phyloP scores from a whole-genome alignment of 768 basidiomycete genomes.

The Butyriboletus loyo region DNA sequence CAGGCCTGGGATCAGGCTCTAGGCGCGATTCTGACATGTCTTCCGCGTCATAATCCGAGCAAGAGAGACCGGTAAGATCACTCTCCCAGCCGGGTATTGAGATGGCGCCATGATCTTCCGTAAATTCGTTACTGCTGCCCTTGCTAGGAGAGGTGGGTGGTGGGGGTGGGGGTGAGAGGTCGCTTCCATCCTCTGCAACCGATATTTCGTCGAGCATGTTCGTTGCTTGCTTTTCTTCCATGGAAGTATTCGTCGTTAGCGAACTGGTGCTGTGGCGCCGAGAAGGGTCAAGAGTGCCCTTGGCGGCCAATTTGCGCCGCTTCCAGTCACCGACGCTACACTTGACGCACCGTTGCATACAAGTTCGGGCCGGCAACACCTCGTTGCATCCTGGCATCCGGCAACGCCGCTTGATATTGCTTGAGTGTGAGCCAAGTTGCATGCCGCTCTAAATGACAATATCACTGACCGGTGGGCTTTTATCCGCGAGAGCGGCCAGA shows the following conservation, averaged over 20 bases:
- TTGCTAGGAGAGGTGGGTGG: conserved; percentile 2
- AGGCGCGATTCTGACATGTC: neutral
- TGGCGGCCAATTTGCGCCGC: neutral
- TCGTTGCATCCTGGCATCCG: conserved; percentile 13
- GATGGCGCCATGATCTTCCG: neutral
- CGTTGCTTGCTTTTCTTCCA: neutral
- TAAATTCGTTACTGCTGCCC: neutral
- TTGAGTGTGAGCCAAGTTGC: neutral
- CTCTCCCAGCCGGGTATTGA: conserved; percentile 21
- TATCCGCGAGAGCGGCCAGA: neutral
- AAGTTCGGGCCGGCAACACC: neutral
- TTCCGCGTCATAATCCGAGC: conserved; percentile 11
- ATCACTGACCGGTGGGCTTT: conserved; percentile 5
- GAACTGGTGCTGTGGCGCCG: neutral
- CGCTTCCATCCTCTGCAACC: neutral
- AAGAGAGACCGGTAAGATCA: conserved; percentile 22
- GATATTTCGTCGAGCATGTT: neutral
- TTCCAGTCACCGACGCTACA: conserved; percentile 23
- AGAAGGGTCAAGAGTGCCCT: neutral
- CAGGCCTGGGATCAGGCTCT: neutral
- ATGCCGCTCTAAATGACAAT: neutral
- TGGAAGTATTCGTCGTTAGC: neutral
- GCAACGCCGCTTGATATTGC: conserved; percentile 15
- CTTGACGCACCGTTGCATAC: conserved; percentile 16
- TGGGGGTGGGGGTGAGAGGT: neutral